Conservation (phyloP, 768 basidiomycete species). For the Tylopilus subfusipes region DNA sequence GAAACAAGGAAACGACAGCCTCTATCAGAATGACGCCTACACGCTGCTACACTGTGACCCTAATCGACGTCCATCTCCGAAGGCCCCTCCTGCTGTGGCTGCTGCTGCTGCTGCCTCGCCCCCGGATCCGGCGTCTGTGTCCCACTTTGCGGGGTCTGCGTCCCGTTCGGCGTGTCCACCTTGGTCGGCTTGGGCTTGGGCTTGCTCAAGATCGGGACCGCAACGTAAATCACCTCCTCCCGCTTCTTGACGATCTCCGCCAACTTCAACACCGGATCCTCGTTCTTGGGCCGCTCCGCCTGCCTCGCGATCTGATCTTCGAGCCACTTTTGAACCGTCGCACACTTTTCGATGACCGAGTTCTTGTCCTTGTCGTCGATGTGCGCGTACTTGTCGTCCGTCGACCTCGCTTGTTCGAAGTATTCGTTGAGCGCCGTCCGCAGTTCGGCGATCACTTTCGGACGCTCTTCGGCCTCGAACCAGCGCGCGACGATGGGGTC, state of each 20-base stretch:
- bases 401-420: conserved; percentile 74
- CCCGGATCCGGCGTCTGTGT: conserved; percentile 53
- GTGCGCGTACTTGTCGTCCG: conserved; percentile 85
- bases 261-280: conserved; percentile 76
- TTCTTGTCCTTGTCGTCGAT: conserved; percentile 88
- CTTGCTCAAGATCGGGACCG: conserved; percentile 84
- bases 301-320: conserved; percentile 89
- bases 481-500: conserved; percentile 83
- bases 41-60: conserved; percentile 2
- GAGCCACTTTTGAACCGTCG: conserved; percentile 90
- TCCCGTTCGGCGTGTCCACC: conserved; percentile 46
- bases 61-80: conserved; percentile 87
- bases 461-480: conserved; percentile 80
- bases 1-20: not conserved
- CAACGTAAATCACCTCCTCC: conserved; percentile 90
- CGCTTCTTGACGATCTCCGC: conserved; percentile 86
- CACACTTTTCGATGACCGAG: conserved; percentile 83
- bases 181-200: conserved; percentile 87
- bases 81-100: conserved; percentile 38
- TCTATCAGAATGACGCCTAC: not conserved
- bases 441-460: conserved; percentile 64
- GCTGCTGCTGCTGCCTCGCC: conserved; percentile 32
- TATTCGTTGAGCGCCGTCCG: conserved; percentile 89
- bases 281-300: conserved; percentile 84
- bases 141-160: conserved; percentile 71